Evolutionary conservation across 352 stramenopile genomes (phyloP).

Genomic region (Globisporangium heterothallicum): DNA sequence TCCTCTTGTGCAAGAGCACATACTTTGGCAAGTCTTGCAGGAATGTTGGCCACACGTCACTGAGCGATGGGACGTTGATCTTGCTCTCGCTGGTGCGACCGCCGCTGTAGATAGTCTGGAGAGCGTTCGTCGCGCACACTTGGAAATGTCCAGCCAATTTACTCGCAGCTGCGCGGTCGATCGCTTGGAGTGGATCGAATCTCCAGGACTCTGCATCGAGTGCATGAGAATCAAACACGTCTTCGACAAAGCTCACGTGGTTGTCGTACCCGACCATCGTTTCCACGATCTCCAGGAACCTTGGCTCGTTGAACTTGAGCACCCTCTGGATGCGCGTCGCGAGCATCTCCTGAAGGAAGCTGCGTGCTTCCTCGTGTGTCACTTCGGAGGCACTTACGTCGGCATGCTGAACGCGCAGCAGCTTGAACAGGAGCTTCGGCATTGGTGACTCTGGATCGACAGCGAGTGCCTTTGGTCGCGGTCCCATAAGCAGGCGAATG

Average conservation of each 20-base stretch:
- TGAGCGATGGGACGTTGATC: slow-evolving; percentile 12
- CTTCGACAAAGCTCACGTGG: slow-evolving; percentile 20
- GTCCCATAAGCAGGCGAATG: slow-evolving; percentile 36
- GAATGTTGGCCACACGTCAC: slow-evolving; percentile 42
- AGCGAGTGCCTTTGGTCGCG: slow-evolving; percentile 13
- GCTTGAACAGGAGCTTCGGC: slow-evolving; percentile 50
- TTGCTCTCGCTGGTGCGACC: slow-evolving; percentile 10
- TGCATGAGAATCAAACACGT: slow-evolving; percentile 32
- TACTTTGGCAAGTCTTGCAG: slow-evolving; percentile 44
- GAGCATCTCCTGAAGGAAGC: slow-evolving; percentile 49
- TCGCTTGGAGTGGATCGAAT: slow-evolving; percentile 21
- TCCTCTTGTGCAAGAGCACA: slow-evolving; percentile 53
- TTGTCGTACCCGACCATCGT: slow-evolving; percentile 42
- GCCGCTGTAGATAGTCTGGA: slow-evolving; percentile 17
- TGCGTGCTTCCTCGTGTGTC: slow-evolving; percentile 4
- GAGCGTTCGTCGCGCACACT: slow-evolving; percentile 26
- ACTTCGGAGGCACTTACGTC: too few species aligned
- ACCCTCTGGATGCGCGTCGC: slow-evolving; percentile 44
- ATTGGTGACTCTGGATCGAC: slow-evolving; percentile 40
- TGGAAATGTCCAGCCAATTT: slow-evolving; percentile 26
- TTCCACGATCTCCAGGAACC: slow-evolving; percentile 40
- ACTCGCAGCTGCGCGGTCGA: slow-evolving; percentile 13
- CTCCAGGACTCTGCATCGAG: slow-evolving; percentile 27
- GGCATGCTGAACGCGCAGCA: slow-evolving; percentile 32
- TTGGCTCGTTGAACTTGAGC: slow-evolving; percentile 41